A percentile compares a stretch with the other conserved stretches of the same genome.
Conservation (phyloP, 225 moss, liverwort and hornwort genomes). For the Pseudisothecium myosuroides region DNA sequence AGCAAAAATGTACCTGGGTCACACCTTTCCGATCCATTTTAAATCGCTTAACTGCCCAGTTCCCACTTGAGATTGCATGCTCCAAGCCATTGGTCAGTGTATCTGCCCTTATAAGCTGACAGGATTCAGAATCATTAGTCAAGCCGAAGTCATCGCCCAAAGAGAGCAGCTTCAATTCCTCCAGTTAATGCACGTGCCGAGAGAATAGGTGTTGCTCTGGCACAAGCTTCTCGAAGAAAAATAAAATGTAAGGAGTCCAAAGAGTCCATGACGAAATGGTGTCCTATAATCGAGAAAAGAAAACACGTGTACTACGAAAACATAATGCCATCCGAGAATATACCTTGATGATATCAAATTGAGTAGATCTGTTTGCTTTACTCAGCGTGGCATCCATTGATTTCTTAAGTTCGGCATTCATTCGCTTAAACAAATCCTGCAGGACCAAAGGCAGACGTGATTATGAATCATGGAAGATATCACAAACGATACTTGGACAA, state of each 20-base stretch:
- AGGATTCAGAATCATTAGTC: neutral
- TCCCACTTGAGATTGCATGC: slow-evolving; percentile 98
- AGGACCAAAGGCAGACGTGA: neutral
- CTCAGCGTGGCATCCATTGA: slow-evolving; percentile 68
- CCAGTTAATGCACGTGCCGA: neutral
- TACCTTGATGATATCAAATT: slow-evolving; percentile 95
- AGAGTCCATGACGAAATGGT: neutral
- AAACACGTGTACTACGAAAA: neutral
- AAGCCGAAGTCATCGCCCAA: neutral
- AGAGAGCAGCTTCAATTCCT: neutral
- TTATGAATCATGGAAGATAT: neutral
- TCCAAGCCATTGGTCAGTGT: slow-evolving; percentile 87
- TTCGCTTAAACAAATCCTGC: slow-evolving; percentile 93
- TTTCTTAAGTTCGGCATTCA: slow-evolving; percentile 91
- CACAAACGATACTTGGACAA: neutral
- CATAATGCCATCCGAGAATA: neutral
- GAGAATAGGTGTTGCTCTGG: neutral
- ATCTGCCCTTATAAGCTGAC: slow-evolving; percentile 86
- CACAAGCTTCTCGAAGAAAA: neutral
- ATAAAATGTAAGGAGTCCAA: neutral
- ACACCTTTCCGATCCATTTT: slow-evolving; percentile 99
- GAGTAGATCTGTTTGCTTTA: slow-evolving; percentile 83
- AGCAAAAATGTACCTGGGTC: slow-evolving; percentile 56
- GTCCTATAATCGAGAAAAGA: neutral
- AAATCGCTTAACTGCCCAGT: slow-evolving; percentile 98